phyloP scores from a whole-genome alignment of 441 rosid species.

The Mallotus japonicus region DNA sequence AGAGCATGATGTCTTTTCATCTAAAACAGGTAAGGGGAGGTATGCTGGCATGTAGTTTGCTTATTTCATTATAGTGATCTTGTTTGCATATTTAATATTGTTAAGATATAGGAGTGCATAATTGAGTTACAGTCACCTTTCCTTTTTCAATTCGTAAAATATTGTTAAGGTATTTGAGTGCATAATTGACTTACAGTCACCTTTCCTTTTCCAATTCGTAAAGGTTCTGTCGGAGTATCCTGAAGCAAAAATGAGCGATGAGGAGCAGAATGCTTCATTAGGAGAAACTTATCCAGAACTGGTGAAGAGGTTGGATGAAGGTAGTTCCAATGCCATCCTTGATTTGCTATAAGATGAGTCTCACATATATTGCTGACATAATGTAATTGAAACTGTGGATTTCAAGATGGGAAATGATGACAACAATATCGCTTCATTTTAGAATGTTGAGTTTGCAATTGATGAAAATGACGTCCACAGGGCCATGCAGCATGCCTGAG shows the following conservation, averaged over 20 bases:
- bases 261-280: conserved; percentile 57
- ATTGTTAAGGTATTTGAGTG: conserved; percentile 12
- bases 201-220: conserved; percentile 24
- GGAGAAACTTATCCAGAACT: conserved; percentile 67
- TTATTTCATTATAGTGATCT: conserved; percentile 5
- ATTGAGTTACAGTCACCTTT: conserved; percentile 13
- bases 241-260: conserved; percentile 61
- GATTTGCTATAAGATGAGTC: conserved; percentile 9
- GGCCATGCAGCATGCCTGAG: not conserved
- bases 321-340: conserved; percentile 33
- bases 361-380: not conserved
- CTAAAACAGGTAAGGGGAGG: conserved; percentile 96
- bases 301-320: conserved; percentile 67
- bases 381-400: conserved; percentile 9
- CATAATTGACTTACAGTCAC: conserved; percentile 7
- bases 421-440: not conserved
- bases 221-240: conserved; percentile 87
- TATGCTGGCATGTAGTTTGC: conserved; percentile 40
- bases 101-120: conserved; percentile 9
- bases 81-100: not conserved
- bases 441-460: not conserved
- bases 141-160: not conserved
- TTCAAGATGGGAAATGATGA: conserved; percentile 3
- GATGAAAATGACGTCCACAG: not conserved
- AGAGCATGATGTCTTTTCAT: conserved; percentile 64